Evolutionary conservation across 305 asterid species (phyloP).

Genomic region (Solanum hybrid): DNA sequence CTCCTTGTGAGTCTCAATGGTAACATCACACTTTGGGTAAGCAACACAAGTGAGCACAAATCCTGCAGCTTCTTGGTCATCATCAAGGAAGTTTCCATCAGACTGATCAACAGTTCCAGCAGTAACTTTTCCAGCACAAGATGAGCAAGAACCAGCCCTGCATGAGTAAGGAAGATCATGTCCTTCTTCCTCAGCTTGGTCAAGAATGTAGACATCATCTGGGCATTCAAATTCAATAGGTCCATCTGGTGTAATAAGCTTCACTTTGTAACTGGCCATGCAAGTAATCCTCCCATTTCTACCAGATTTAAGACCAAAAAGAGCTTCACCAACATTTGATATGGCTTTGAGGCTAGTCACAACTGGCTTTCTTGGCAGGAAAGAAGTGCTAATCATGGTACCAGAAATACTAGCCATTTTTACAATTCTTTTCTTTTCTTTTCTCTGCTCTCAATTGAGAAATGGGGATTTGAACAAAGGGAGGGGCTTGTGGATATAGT

Average conservation of each 20-base stretch:
- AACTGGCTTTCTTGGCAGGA: constrained; percentile 38
- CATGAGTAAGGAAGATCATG: constrained; percentile 68
- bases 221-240: constrained; percentile 26
- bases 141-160: constrained; percentile 84
- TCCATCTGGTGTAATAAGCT: constrained; percentile 52
- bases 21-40: constrained; percentile 39
- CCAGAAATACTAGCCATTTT: constrained; percentile 42
- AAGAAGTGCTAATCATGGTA: constrained; percentile 43
- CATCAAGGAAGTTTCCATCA: constrained; percentile 66
- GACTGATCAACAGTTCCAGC: constrained; percentile 62
- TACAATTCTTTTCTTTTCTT: neutral
- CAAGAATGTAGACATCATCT: constrained; percentile 47
- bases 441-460: neutral
- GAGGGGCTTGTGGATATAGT: constrained; percentile 4
- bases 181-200: constrained; percentile 55
- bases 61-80: constrained; percentile 34
- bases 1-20: constrained; percentile 69
- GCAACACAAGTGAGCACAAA: constrained; percentile 76
- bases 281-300: constrained; percentile 31
- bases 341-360: constrained; percentile 25
- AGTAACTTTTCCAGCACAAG: constrained; percentile 60
- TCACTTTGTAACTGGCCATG: constrained; percentile 64
- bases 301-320: constrained; percentile 37
- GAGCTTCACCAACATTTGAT: constrained; percentile 22
- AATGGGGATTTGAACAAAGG: neutral